Percentiles rank a stretch among this genome's conserved stretches.
Conservation (phyloP, 345 rosid species). For the Theobroma cacao region DNA sequence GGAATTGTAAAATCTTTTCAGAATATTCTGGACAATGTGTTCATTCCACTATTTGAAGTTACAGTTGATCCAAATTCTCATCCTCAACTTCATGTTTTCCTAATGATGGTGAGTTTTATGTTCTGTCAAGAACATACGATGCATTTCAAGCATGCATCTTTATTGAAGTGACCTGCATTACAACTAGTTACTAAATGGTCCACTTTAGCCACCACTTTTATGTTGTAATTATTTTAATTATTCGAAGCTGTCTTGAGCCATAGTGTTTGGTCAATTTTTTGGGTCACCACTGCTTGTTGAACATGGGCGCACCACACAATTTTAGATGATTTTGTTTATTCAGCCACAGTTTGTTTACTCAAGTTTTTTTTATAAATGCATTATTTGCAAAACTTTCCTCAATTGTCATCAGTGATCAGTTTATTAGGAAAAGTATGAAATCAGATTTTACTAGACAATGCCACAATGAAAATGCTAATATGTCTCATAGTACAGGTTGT, state of each 20-base stretch:
- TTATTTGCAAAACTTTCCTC: not conserved
- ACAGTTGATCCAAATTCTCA: conserved; percentile 52
- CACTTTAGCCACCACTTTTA: not conserved
- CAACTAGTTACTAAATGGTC: not conserved
- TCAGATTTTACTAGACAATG: not conserved
- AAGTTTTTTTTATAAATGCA: not conserved
- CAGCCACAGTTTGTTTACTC: not conserved
- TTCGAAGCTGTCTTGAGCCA: not conserved
- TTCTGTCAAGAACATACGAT: not conserved
- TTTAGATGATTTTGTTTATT: not conserved
- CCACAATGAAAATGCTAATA: not conserved
- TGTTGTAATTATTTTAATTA: not conserved
- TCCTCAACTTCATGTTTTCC: conserved; percentile 52
- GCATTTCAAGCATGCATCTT: not conserved
- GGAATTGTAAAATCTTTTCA: conserved; percentile 55
- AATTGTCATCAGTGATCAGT: not conserved
- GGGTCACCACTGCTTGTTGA: not conserved
- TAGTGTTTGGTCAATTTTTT: not conserved
- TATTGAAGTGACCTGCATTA: not conserved
- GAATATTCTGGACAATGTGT: conserved; percentile 51
- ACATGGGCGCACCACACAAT: not conserved
- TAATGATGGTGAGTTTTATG: conserved; percentile 31
- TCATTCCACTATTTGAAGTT: conserved; percentile 51
- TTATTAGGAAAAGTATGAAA: not conserved
- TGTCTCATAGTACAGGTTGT: conserved; percentile 41